Evolutionary conservation across 495 filamentous ascomycete genomes (phyloP).

Genomic region (Neurospora cerealis): DNA sequence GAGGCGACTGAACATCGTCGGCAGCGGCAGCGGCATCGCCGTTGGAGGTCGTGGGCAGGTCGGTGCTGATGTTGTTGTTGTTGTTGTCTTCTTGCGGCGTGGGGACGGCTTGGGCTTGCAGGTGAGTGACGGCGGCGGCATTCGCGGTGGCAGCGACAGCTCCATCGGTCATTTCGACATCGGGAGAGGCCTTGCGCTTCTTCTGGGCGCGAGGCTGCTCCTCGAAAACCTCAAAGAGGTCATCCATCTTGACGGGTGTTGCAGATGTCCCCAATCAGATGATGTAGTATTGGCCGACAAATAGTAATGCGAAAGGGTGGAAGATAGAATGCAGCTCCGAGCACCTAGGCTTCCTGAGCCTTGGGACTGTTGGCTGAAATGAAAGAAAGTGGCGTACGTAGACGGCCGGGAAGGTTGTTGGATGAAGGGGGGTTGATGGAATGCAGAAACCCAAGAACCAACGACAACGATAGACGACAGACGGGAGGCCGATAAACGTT

Average conservation of each 20-base stretch:
- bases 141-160: constrained; percentile 3
- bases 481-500: neutral
- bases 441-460: neutral
- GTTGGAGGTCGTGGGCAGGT: constrained; percentile 9
- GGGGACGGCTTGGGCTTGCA: neutral
- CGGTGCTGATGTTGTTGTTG: neutral
- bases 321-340: neutral
- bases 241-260: constrained; percentile 49
- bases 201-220: constrained; percentile 45
- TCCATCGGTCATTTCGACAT: constrained; percentile 42
- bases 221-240: constrained; percentile 79
- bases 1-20: constrained; percentile 4
- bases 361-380: neutral
- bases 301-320: neutral
- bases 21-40: constrained; percentile 10
- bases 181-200: constrained; percentile 74
- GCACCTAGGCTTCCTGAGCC: neutral
- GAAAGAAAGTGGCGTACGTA: neutral
- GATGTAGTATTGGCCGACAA: neutral
- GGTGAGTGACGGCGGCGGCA: neutral
- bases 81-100: neutral
- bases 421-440: neutral
- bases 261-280: neutral
- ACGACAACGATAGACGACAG: neutral
- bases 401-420: neutral